Base-by-base conservation (phyloP, 2,329 filamentous ascomycete genomes). In the Arthroderma sp. region DNA sequence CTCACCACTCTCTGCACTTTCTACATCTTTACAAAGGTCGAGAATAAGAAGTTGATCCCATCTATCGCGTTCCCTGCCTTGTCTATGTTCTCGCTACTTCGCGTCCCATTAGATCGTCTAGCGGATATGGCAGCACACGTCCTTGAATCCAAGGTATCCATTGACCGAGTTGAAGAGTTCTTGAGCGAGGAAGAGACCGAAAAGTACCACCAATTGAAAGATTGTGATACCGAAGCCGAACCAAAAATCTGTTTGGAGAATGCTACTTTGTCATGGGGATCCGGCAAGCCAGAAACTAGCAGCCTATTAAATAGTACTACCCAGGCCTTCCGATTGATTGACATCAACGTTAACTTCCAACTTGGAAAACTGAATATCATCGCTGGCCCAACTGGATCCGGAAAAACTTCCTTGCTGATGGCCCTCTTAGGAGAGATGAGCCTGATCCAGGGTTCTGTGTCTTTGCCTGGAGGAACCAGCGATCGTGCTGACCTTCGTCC, bases 81-180 rank as follows among this genome's bases (percentile, higher is more conserved):
- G 56, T 97, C 93, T 0, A 84, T 98, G 62, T 98, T 98, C 71
- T 91, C 91, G 69, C 83, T 98, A 41, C 83, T 98, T 13, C 85
- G 93, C 52, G 88, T 96, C 56, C 93, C 93, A 3, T 77, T 98
- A 49, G 93, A 98, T 70, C 91, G 97, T 73, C 80, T 98, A 56
- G 93, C 93, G 54, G 93, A 98, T 71, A 98, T 98, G 93, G 86
- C 97, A 67, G 93, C 93, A 9, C 93, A 97, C 73, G 91, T 98
- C 2, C 90, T 96, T 74, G 93, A 98, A 73, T 88, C 91, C 23
- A 95, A 95, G 74, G 91, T 98, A 19, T 98, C 93, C 0, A 84
- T 98, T 55, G 91, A 96, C 67, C 91, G 93, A 77, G 88, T 98
- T 6, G 91, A 98, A 67, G 87, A 95, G 65, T 98, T 96, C 66